Conservation (phyloP, 1,284 basidiomycete species). For the Ustilago hordei region DNA sequence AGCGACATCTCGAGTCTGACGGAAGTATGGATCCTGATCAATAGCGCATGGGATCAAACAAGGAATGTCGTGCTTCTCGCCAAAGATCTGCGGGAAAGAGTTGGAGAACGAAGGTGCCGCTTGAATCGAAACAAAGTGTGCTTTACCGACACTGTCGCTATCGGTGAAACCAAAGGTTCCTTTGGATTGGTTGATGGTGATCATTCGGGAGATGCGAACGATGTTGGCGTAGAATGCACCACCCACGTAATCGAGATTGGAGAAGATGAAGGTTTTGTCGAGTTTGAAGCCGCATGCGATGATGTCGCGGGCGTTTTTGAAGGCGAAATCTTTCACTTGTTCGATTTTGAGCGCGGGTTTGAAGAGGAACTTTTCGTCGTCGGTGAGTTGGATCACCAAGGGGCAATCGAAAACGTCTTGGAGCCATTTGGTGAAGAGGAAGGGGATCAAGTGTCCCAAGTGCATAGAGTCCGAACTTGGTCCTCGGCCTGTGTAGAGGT, state of each 20-base stretch:
- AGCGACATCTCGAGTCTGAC: slow-evolving; percentile 94
- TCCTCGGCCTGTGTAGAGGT: slow-evolving; percentile 96
- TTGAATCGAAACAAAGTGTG: slow-evolving; percentile 97
- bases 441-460: slow-evolving; percentile 96
- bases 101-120: slow-evolving; percentile 97
- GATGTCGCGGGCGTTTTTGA: slow-evolving; percentile 91
- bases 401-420: slow-evolving; percentile 97
- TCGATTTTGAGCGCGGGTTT: slow-evolving; percentile 92
- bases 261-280: slow-evolving; percentile 97
- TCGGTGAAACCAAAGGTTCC: slow-evolving; percentile 94
- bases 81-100: slow-evolving; percentile 98
- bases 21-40: slow-evolving; percentile 93
- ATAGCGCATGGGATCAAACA: slow-evolving; percentile 98
- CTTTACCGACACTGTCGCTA: slow-evolving; percentile 95
- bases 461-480: slow-evolving; percentile 98
- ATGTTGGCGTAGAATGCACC: slow-evolving; percentile 95
- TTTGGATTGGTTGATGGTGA: slow-evolving; percentile 92
- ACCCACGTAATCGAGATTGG: slow-evolving; percentile 86
- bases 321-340: slow-evolving; percentile 85
- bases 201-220: slow-evolving; percentile 89
- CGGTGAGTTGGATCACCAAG: slow-evolving; percentile 93
- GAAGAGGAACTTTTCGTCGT: slow-evolving; percentile 99
- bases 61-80: slow-evolving; percentile 83
- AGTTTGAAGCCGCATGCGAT: slow-evolving; percentile 94
- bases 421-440: slow-evolving; percentile 98